A percentile compares a stretch with the other conserved stretches of the same genome.
Evolutionary conservation across 345 rosid genomes (phyloP).

Genomic region (Dipteronia dyeriana): DNA sequence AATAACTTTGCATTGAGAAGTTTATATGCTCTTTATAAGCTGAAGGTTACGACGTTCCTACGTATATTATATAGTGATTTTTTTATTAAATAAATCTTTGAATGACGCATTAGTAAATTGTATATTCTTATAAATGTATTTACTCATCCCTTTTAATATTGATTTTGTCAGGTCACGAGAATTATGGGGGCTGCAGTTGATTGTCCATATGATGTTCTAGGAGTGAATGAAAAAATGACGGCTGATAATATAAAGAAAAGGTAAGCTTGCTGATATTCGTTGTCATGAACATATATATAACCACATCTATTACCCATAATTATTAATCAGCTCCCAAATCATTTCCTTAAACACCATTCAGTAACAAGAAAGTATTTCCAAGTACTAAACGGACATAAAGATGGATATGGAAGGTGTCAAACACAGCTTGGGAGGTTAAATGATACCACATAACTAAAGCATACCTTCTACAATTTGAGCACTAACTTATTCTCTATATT

Average conservation of each 20-base stretch:
- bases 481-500: not conserved
- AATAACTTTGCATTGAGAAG: not conserved
- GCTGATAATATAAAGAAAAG: slow-evolving; percentile 82
- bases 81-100: not conserved
- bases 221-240: slow-evolving; percentile 70
- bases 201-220: slow-evolving; percentile 76
- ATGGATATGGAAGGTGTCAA: not conserved
- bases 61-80: not conserved
- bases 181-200: slow-evolving; percentile 74
- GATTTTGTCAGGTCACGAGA: slow-evolving; percentile 66
- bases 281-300: not conserved
- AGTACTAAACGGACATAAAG: not conserved
- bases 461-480: not conserved
- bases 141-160: slow-evolving; percentile 13
- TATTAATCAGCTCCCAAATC: not conserved
- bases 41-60: not conserved
- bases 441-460: not conserved
- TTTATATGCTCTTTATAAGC: not conserved
- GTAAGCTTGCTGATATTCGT: slow-evolving; percentile 38
- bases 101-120: not conserved
- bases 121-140: slow-evolving; percentile 7
- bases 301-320: not conserved
- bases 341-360: not conserved
- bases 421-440: not conserved
- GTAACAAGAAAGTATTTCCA: too few relatives aligned